phyloP scores from a whole-genome alignment of 179 eudicot genomes.

The Heliamphora pulchella region DNA sequence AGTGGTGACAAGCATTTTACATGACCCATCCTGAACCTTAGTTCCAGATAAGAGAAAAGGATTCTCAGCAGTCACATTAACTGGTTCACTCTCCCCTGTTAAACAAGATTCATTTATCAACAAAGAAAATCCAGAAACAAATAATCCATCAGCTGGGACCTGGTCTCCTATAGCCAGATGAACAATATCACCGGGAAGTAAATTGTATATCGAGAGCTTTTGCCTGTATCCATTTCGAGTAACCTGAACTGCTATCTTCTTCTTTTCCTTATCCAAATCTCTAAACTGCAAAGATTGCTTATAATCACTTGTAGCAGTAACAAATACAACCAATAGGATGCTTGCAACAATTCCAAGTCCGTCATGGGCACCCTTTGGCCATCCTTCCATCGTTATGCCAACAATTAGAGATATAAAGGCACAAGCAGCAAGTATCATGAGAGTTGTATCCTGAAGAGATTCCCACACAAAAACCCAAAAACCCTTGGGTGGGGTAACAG shows the following conservation, averaged over 20 bases:
- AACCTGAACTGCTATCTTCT: slow-evolving; percentile 26
- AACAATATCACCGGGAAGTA: slow-evolving; percentile 31
- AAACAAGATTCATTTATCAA: background rate
- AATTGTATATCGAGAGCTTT: slow-evolving; percentile 26
- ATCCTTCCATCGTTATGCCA: background rate
- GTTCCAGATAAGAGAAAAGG: slow-evolving; percentile 6
- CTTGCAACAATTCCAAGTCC: background rate
- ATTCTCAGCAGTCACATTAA: background rate
- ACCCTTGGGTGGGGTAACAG: slow-evolving; percentile 55
- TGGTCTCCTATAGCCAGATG: slow-evolving; percentile 21
- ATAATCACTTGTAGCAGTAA: background rate
- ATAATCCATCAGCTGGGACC: slow-evolving; percentile 5
- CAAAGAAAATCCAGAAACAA: background rate
- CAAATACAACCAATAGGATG: background rate
- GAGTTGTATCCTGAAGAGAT: background rate
- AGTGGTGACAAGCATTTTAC: background rate
- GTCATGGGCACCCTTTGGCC: background rate
- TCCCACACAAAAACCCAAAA: slow-evolving; percentile 39
- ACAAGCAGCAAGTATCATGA: background rate
- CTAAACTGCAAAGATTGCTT: background rate
- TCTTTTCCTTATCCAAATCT: slow-evolving; percentile 27
- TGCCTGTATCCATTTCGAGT: slow-evolving; percentile 28
- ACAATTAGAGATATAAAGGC: background rate
- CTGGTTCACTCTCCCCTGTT: background rate
- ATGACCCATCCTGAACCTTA: background rate